These are phyloP conservation scores for Gyromitra esculenta DNA, from an alignment of 2,329 filamentous ascomycete genomes.

Conservation along the genomic window DNA sequence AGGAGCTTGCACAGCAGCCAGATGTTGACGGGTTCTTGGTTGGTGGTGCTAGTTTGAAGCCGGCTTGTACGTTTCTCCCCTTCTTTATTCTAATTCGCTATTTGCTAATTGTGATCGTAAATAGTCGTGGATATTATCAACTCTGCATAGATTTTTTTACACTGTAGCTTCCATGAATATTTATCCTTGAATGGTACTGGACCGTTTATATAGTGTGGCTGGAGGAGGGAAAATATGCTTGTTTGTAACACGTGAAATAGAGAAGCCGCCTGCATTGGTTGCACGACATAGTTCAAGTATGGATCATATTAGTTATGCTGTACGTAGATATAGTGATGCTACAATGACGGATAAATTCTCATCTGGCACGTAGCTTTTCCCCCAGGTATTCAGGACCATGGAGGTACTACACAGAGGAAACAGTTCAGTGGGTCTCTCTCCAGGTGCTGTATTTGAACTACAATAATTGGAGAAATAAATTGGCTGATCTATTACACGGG, in stretches of 20 bases:
- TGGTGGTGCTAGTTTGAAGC: constrained; percentile 54
- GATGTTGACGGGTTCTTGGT: constrained; percentile 81
- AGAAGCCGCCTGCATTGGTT: constrained; percentile 7
- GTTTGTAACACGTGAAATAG: constrained; percentile 20
- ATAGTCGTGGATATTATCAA: constrained; percentile 52
- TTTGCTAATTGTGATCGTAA: constrained; percentile 19
- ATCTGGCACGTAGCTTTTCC: neutral
- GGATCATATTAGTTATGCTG: neutral
- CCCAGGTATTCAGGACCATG: neutral
- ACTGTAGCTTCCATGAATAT: constrained; percentile 6
- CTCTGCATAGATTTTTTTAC: constrained; percentile 24
- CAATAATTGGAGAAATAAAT: neutral
- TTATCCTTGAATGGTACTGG: neutral
- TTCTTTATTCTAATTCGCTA: neutral
- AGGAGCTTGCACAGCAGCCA: constrained; percentile 85
- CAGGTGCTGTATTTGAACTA: neutral
- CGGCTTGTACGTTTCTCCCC: constrained; percentile 47
- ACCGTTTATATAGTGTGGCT: neutral
- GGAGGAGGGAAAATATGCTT: neutral
- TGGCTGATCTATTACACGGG: constrained; percentile 1
- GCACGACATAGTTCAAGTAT: neutral
- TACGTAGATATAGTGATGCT: neutral
- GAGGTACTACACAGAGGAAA: neutral
- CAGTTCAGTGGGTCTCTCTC: neutral
- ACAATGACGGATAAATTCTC: neutral